These are phyloP conservation scores for Blastocrithidia nonstop DNA, from an alignment of 208 protist species.

Conservation along the genomic window DNA sequence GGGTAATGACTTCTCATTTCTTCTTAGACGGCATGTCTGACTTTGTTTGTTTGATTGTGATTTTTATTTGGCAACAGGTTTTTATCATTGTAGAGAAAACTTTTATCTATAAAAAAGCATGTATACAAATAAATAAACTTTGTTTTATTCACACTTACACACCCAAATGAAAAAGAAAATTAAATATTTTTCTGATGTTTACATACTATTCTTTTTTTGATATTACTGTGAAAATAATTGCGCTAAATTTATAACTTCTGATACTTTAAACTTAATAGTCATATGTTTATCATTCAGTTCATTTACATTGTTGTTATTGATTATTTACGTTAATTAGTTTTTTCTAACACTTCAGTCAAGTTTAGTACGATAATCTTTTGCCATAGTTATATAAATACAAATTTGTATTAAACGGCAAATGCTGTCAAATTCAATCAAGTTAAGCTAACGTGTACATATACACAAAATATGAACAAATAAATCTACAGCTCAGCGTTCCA, in stretches of 20 bases:
- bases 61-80: background rate
- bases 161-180: background rate
- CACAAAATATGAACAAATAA: background rate
- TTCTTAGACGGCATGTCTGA: background rate
- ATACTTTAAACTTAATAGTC: background rate
- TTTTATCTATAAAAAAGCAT: background rate
- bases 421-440: background rate
- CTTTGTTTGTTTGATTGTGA: background rate
- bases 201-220: background rate
- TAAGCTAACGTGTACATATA: too few species aligned
- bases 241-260: background rate
- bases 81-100: constrained; percentile 1
- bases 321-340: background rate
- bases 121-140: background rate
- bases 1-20: background rate
- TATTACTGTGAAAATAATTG: background rate
- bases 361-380: too few species aligned
- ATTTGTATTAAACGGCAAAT: background rate
- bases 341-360: background rate
- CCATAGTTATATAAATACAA: too few species aligned
- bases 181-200: background rate
- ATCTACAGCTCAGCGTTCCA: background rate
- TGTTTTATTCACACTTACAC: too few species aligned
- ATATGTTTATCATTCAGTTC: background rate
- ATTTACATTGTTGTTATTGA: background rate